Percentiles rank a stretch among this genome's conserved stretches.
These are phyloP conservation scores for Cucumis cinereus DNA, from an alignment of 306 rosid genomes.

Conservation along the genomic window DNA sequence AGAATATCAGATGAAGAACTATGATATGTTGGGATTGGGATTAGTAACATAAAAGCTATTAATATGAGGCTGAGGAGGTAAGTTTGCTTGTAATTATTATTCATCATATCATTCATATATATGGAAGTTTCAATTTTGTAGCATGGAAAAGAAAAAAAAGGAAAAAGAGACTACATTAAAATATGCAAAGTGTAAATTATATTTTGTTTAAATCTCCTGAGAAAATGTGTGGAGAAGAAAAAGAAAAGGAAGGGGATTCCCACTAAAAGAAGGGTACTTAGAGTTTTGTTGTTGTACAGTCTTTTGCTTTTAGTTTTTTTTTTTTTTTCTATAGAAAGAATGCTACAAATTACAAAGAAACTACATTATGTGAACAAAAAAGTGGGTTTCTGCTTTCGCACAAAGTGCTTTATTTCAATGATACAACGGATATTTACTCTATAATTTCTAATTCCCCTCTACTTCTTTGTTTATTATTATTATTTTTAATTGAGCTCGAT, in stretches of 20 bases:
- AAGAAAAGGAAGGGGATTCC: conserved; percentile 22
- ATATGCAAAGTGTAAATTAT: conserved; percentile 58
- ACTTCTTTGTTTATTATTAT: no score
- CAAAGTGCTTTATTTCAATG: not conserved
- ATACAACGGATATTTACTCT: not conserved
- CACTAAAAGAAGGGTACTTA: conserved; percentile 21
- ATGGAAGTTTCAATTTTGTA: conserved; percentile 54
- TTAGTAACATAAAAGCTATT: not conserved
- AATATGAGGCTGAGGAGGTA: not conserved
- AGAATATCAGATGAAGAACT: conserved; percentile 53
- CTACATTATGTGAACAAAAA: conserved; percentile 9
- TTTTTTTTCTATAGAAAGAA: conserved; percentile 18
- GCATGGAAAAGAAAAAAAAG: conserved; percentile 11
- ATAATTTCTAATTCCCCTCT: not conserved
- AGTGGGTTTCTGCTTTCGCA: conserved; percentile 15
- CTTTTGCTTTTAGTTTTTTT: conserved; percentile 3
- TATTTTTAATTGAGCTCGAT: not conserved
- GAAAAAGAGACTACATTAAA: conserved; percentile 17
- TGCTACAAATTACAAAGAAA: conserved; percentile 28
- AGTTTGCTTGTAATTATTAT: conserved; percentile 37
- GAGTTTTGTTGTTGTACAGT: conserved; percentile 54
- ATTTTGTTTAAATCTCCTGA: conserved; percentile 1
- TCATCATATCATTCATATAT: not conserved
- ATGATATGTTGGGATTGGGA: conserved; percentile 23
- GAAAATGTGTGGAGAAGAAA: not conserved